phyloP scores from a whole-genome alignment of 208 protist genomes.

The Acanthamoeba lenticulata region DNA sequence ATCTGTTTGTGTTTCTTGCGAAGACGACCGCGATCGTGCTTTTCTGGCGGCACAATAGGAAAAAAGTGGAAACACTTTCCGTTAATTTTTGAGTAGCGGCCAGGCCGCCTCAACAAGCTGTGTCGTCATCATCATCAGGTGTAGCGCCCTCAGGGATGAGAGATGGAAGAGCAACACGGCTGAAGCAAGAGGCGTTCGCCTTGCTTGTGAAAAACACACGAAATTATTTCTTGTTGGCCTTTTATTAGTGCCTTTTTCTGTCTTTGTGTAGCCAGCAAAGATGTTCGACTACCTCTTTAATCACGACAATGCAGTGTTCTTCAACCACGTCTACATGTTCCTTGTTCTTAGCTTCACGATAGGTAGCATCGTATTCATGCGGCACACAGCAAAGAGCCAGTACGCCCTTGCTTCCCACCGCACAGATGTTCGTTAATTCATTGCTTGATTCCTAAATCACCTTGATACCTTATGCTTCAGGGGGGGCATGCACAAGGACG shows the following conservation, averaged over 20 bases:
- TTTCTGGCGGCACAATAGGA: too few species aligned
- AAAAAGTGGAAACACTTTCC: neutral
- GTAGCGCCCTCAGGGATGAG: too few species aligned
- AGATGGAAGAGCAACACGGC: too few species aligned
- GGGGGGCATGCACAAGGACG: constrained; percentile 31
- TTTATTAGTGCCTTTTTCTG: too few species aligned
- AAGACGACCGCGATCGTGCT: neutral
- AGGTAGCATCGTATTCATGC: constrained; percentile 34
- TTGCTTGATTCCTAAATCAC: neutral
- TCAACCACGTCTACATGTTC: constrained; percentile 50
- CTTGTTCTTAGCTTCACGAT: neutral
- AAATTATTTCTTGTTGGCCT: too few species aligned
- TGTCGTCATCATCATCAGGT: too few species aligned
- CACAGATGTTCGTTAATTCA: neutral
- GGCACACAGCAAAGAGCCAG: neutral
- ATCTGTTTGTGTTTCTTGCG: neutral
- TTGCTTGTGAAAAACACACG: too few species aligned
- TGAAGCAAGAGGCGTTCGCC: too few species aligned
- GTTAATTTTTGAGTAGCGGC: too few species aligned
- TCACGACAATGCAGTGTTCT: constrained; percentile 37
- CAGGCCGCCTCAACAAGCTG: too few species aligned
- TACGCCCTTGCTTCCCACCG: neutral
- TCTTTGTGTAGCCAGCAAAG: neutral
- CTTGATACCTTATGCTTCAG: neutral
- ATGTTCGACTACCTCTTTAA: constrained; percentile 1